A percentile compares a stretch with the other conserved stretches of the same genome.
Evolutionary conservation across 345 rosid species (phyloP).

Genomic region (Dipteronia dyeriana): DNA sequence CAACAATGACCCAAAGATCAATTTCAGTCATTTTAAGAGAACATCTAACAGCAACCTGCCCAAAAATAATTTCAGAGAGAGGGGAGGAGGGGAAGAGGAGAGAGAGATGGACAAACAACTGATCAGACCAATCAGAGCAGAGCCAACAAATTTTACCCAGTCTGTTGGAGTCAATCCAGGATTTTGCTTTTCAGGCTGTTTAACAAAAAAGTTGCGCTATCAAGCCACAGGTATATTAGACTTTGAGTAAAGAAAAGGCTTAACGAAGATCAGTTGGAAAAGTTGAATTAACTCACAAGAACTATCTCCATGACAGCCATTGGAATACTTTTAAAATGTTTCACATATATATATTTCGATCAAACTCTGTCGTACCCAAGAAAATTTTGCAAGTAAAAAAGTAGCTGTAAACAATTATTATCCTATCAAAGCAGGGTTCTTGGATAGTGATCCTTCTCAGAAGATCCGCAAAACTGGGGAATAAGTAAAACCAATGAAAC

Average conservation of each 20-base stretch:
- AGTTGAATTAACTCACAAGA: no score
- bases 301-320: no score
- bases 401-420: conserved; percentile 82
- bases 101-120: conserved; percentile 20
- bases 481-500: no score
- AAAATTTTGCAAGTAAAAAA: not conserved
- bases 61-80: not conserved
- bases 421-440: conserved; percentile 78
- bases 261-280: no score
- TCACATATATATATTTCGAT: conserved; percentile 55
- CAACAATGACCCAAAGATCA: conserved; percentile 66
- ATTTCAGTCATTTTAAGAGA: conserved; percentile 58
- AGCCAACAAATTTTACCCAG: conserved; percentile 80
- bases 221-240: no score
- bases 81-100: not conserved
- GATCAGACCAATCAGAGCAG: conserved; percentile 79
- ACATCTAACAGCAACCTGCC: conserved; percentile 55
- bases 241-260: no score
- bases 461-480: conserved; percentile 50
- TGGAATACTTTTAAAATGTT: conserved; percentile 83
- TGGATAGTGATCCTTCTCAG: conserved; percentile 63
- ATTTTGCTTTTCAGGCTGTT: conserved; percentile 85
- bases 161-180: conserved; percentile 86
- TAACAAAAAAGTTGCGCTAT: conserved; percentile 18
- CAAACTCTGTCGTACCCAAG: conserved; percentile 31